These are phyloP conservation scores for Hypoxylon sp. DNA, from an alignment of 2,329 filamentous ascomycete species.

Conservation along the genomic window DNA sequence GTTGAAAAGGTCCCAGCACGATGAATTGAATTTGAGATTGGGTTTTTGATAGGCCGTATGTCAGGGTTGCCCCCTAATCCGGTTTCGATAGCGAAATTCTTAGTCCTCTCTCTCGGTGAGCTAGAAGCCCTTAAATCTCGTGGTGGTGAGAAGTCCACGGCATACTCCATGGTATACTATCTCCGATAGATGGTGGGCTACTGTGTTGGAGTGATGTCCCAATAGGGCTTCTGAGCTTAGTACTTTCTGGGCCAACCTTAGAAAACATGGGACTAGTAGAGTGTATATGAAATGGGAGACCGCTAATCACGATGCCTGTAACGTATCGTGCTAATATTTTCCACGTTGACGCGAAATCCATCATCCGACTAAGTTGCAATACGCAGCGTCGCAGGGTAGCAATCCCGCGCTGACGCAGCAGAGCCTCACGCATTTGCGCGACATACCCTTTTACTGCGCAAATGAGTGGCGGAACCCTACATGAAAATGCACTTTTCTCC, in stretches of 20 bases:
- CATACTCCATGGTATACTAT: neutral
- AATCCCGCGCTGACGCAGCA: conserved; percentile 1
- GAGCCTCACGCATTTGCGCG: conserved; percentile 37
- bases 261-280: neutral
- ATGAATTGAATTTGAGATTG: neutral
- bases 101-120: conserved; percentile 1
- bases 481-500: conserved; percentile 30
- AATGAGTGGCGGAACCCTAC: conserved; percentile 30
- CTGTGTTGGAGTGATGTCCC: neutral
- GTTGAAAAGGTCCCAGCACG: neutral
- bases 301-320: conserved; percentile 1
- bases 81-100: neutral
- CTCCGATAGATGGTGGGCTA: neutral
- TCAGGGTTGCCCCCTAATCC: neutral
- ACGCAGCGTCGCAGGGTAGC: neutral
- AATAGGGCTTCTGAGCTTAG: neutral
- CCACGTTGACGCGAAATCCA: neutral
- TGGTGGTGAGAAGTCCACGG: conserved; percentile 6
- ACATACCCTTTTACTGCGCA: conserved; percentile 21
- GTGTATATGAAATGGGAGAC: neutral
- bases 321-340: neutral
- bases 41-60: conserved; percentile 1
- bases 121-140: neutral
- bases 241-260: neutral
- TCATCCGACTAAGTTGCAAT: neutral